These are phyloP conservation scores for Exophiala spinifera DNA, from an alignment of 2,329 filamentous ascomycete genomes.

Conservation along the genomic window DNA sequence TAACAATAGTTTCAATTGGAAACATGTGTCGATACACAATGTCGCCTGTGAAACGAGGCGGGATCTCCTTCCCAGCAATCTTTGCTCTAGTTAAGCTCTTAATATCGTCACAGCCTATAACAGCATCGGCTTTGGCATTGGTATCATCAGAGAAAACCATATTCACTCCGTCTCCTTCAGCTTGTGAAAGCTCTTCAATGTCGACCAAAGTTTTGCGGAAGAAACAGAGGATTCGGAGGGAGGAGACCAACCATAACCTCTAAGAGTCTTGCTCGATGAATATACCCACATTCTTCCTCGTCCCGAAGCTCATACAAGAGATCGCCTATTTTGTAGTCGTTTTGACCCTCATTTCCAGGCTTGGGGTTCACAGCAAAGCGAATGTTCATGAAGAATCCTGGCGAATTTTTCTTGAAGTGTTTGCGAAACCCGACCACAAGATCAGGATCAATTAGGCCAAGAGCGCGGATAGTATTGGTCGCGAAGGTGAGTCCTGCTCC, in stretches of 20 bases:
- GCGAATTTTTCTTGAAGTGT: conserved; percentile 30
- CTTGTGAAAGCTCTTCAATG: conserved; percentile 9
- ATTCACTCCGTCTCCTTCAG: conserved; percentile 31
- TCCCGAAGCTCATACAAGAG: too few relatives aligned
- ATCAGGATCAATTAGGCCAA: conserved; percentile 39
- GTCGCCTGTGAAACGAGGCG: conserved; percentile 11
- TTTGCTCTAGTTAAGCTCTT: conserved; percentile 54
- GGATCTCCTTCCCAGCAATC: conserved; percentile 49
- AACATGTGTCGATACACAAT: too few relatives aligned
- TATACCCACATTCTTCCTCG: conserved; percentile 32
- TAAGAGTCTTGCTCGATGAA: conserved; percentile 50
- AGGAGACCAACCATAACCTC: conserved; percentile 49
- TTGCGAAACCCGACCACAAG: too few relatives aligned
- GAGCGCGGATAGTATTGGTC: conserved; percentile 49
- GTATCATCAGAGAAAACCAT: conserved; percentile 46
- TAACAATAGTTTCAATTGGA: too few relatives aligned
- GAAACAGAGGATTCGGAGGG: conserved; percentile 38
- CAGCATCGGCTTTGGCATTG: conserved; percentile 39
- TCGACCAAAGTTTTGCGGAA: conserved; percentile 42
- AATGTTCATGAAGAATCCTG: conserved; percentile 32
- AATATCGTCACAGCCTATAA: conserved; percentile 62
- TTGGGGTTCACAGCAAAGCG: too few relatives aligned
- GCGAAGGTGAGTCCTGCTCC: conserved; percentile 52
- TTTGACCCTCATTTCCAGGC: too few relatives aligned
- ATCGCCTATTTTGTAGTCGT: too few relatives aligned